phyloP scores from a whole-genome alignment of 306 rosid genomes.

The Arachis stenosperma region DNA sequence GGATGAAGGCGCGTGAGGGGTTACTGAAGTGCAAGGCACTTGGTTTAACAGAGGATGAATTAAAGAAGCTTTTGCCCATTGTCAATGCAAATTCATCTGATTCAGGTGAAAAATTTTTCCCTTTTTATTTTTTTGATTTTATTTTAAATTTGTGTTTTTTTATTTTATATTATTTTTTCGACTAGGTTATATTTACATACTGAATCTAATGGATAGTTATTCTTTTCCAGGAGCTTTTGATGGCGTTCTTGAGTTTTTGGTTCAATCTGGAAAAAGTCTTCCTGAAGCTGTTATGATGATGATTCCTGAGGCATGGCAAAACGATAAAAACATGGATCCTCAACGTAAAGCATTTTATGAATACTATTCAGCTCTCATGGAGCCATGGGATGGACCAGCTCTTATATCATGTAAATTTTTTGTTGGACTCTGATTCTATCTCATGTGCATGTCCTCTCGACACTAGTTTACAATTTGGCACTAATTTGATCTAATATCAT shows the following conservation, averaged over 20 bases:
- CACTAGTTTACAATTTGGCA: neutral
- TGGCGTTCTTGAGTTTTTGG: conserved; percentile 92
- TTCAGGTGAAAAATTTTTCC: conserved; percentile 61
- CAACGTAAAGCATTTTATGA: conserved; percentile 79
- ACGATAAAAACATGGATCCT: conserved; percentile 93
- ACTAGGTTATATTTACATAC: neutral
- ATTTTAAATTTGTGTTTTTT: neutral
- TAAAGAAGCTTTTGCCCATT: conserved; percentile 84
- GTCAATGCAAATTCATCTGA: conserved; percentile 94
- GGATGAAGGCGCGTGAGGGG: conserved; percentile 99
- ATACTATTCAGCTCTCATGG: conserved; percentile 92
- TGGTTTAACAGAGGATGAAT: conserved; percentile 71
- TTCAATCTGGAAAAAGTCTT: conserved; percentile 93
- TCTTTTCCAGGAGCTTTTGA: conserved; percentile 84
- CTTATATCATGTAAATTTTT: conserved; percentile 81
- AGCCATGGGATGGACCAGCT: conserved; percentile 99
- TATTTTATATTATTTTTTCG: neutral
- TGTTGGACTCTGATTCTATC: conserved; percentile 24
- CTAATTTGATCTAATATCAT: neutral
- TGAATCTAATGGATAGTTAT: conserved; percentile 10
- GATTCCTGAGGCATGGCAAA: conserved; percentile 99
- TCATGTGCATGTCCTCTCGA: neutral
- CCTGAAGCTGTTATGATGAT: conserved; percentile 99
- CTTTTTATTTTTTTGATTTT: conserved; percentile 5
- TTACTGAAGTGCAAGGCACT: conserved; percentile 86